A percentile compares a stretch with the other conserved stretches of the same genome.
Conservation (phyloP, 2,329 filamentous ascomycete genomes). For the Fusarium nygamai region DNA sequence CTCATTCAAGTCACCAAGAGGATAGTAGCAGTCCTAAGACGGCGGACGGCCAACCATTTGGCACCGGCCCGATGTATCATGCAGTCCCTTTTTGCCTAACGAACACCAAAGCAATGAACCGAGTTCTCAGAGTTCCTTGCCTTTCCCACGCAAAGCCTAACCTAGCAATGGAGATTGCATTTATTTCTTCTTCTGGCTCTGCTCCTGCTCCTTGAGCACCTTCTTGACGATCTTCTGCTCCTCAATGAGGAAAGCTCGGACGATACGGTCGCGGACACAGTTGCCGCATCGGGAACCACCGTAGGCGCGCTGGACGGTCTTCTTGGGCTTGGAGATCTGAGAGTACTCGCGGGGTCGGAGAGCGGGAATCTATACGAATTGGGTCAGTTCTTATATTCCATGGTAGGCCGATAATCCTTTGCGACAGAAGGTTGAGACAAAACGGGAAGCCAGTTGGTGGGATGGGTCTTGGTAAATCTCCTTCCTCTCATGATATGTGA, state of each 20-base stretch:
- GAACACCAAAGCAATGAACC: slow-evolving; percentile 66
- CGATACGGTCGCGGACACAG: slow-evolving; percentile 98
- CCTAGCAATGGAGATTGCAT: slow-evolving; percentile 50
- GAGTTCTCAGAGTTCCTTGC: slow-evolving; percentile 50
- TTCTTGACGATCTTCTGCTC: slow-evolving; percentile 99
- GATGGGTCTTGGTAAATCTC: not conserved
- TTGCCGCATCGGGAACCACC: slow-evolving; percentile 98
- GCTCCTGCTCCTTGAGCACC: slow-evolving; percentile 99
- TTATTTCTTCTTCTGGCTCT: slow-evolving; percentile 75
- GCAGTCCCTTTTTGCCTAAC: slow-evolving; percentile 61
- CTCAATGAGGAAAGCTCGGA: slow-evolving; percentile 98
- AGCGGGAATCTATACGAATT: slow-evolving; percentile 77
- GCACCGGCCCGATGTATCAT: slow-evolving; percentile 55
- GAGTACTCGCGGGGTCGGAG: slow-evolving; percentile 98
- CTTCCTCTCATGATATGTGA: not conserved
- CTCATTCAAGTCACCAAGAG: slow-evolving; percentile 59
- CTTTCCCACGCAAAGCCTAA: slow-evolving; percentile 49
- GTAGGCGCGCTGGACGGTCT: slow-evolving; percentile 98
- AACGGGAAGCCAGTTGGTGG: not conserved
- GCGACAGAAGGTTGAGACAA: slow-evolving; percentile 9
- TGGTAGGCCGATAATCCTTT: slow-evolving; percentile 2
- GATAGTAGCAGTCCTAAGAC: slow-evolving; percentile 55
- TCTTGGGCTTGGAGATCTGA: slow-evolving; percentile 97
- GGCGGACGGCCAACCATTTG: slow-evolving; percentile 56
- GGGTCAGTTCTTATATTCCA: slow-evolving; percentile 29